Evolutionary conservation across 371 early-diverging fungal species (phyloP).

Genomic region (Gilbertella persicaria): DNA sequence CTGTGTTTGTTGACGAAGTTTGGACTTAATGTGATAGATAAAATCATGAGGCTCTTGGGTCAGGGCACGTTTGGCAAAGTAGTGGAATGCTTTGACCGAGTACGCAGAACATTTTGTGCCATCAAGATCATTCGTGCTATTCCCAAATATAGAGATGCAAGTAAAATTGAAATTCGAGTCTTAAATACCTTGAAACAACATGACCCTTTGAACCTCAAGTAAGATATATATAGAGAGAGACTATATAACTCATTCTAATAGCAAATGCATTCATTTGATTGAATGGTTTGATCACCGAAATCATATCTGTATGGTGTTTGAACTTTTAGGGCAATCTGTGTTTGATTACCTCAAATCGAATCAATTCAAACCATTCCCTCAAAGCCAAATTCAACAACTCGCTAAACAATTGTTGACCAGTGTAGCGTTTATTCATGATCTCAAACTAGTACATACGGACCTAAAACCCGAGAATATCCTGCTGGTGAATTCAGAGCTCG

Average conservation of each 20-base stretch:
- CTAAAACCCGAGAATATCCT: constrained; percentile 91
- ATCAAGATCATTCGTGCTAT: constrained; percentile 93
- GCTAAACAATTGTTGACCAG: constrained; percentile 76
- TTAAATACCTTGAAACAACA: constrained; percentile 72
- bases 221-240: constrained; percentile 11
- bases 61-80: constrained; percentile 98
- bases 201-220: constrained; percentile 73
- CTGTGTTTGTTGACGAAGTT: neutral
- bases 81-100: constrained; percentile 80
- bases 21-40: constrained; percentile 47
- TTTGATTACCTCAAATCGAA: constrained; percentile 94
- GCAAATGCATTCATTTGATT: constrained; percentile 75
- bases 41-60: constrained; percentile 81
- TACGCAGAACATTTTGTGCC: constrained; percentile 53
- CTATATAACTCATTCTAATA: constrained; percentile 12
- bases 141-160: constrained; percentile 93
- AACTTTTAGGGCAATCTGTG: constrained; percentile 79
- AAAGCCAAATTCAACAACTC: constrained; percentile 78
- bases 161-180: constrained; percentile 86
- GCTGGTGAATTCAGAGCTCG: constrained; percentile 55
- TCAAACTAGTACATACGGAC: constrained; percentile 88
- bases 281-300: constrained; percentile 82
- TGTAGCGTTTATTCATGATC: constrained; percentile 81
- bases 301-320: constrained; percentile 97
- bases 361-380: constrained; percentile 83